Base-by-base conservation (phyloP, 2,329 filamentous ascomycete species). In the Xylariaceae sp. region DNA sequence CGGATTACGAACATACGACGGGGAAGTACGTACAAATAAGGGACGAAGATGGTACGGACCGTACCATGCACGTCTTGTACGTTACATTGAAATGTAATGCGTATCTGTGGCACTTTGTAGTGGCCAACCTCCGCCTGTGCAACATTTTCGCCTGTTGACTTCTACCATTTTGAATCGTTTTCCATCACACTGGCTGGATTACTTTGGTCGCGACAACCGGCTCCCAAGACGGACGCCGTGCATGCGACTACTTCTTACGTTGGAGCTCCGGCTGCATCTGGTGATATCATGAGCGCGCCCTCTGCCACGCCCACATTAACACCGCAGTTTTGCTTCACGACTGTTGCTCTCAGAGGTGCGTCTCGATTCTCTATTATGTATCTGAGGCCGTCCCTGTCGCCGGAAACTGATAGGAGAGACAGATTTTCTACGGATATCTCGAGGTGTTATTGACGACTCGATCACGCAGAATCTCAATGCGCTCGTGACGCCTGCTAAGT, bases 391-490 rank as follows among this genome's bases (percentile, higher is more conserved):
- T 55, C 59, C 55, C 53, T 51, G 51, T 60, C 47, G 23, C 57
- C 67, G 55, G 63, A 53, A 9, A 45, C 62, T 64, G 50, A 64
- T 59, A 34, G 41, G 60, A 53, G 50, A 57, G 59, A 63, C 70
- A 96, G 94, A 96, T 73, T 99, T 99, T 73, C 82, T 99, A 18
- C 89, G 92, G 45, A 75, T 94, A 65, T 97, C 93, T 8, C 86
- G 94, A 64, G 81, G 85, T 55, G 85, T 89, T 52, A 88, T 97
- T 69, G 94, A 99, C 75, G 94, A 99, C 75, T 91, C 89, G 50
- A 97, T 99, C 70, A 86, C 86, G 0, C 92, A 96, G 71, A 93
- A 95, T 69, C 84, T 99, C 62, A 97, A 97, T 77, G 90, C 91
- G 1, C 82, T 97, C 44, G 77, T 90, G 50, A 92, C 88, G 0